Conservation (phyloP, 2,329 filamentous ascomycete species). For the Arthrobotrys sinensis region DNA sequence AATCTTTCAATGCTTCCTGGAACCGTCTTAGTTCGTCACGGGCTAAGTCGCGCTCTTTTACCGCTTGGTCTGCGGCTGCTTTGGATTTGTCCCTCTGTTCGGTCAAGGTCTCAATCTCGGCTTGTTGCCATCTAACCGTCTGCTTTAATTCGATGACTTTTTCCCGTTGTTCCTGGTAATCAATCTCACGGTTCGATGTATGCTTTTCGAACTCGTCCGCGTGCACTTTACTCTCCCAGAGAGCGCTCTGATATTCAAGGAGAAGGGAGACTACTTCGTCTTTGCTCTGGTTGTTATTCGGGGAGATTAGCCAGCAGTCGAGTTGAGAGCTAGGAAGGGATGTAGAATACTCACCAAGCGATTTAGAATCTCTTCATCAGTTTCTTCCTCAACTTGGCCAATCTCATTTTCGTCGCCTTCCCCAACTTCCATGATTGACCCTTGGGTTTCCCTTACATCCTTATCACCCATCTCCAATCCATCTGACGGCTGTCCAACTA, state of each 20-base stretch:
- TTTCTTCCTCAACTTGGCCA: slow-evolving; percentile 24
- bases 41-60: slow-evolving; percentile 21
- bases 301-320: background rate
- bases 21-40: slow-evolving; percentile 29
- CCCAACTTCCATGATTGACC: background rate
- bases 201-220: slow-evolving; percentile 36
- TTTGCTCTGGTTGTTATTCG: slow-evolving; percentile 30
- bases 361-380: slow-evolving; percentile 33
- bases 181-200: slow-evolving; percentile 13
- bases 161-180: slow-evolving; percentile 36
- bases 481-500: background rate
- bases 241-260: slow-evolving; percentile 20
- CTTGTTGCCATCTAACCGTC: background rate
- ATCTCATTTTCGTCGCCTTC: background rate
- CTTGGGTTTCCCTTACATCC: background rate
- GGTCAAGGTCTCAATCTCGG: slow-evolving; percentile 9
- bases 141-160: slow-evolving; percentile 37
- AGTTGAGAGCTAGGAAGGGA: background rate
- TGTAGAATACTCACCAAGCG: slow-evolving; percentile 17
- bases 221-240: slow-evolving; percentile 9
- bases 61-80: slow-evolving; percentile 13
- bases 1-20: slow-evolving; percentile 23
- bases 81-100: slow-evolving; percentile 31
- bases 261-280: slow-evolving; percentile 42
- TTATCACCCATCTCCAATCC: background rate